These are phyloP conservation scores for Heliamphora exappendiculata DNA, from an alignment of 148 eudicot species.

Conservation along the genomic window DNA sequence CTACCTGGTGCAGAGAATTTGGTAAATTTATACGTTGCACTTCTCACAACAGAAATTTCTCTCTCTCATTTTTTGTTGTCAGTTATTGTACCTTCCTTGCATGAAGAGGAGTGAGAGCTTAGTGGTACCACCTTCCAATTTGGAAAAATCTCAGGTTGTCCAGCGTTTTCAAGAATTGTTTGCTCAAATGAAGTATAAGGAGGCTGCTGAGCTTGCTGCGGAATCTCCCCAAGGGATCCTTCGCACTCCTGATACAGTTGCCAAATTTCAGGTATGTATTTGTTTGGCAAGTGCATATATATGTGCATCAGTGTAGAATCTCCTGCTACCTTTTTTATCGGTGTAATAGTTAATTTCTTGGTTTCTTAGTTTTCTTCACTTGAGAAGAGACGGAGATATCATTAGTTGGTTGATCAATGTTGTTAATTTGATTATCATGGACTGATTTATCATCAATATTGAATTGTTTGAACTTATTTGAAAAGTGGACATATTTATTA, in stretches of 20 bases:
- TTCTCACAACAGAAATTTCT: not conserved
- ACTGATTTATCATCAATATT: not conserved
- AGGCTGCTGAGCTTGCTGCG: constrained; percentile 99
- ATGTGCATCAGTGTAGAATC: not conserved
- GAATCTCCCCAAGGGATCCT: constrained; percentile 97
- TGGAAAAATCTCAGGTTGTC: constrained; percentile 58
- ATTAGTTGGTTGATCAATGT: not conserved
- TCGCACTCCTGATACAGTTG: constrained; percentile 97
- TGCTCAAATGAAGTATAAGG: constrained; percentile 96
- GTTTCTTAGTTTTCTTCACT: constrained; percentile 2
- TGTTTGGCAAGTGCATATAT: not conserved
- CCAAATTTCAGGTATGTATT: constrained; percentile 81
- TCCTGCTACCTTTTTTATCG: not conserved
- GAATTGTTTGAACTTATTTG: not conserved
- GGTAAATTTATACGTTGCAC: constrained; percentile 30
- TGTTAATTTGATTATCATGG: not conserved
- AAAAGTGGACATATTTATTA: not conserved
- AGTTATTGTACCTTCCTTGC: not conserved
- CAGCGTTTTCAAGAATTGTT: constrained; percentile 97
- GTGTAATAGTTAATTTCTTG: not conserved
- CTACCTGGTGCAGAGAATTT: constrained; percentile 97
- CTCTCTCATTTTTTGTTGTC: not conserved
- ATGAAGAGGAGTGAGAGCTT: not conserved
- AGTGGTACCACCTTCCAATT: not conserved
- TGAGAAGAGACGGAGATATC: not conserved